Evolutionary conservation across 345 rosid species (phyloP), one percentile per base, ranked within the genome.

Genomic region (Gossypium arboreum): DNA sequence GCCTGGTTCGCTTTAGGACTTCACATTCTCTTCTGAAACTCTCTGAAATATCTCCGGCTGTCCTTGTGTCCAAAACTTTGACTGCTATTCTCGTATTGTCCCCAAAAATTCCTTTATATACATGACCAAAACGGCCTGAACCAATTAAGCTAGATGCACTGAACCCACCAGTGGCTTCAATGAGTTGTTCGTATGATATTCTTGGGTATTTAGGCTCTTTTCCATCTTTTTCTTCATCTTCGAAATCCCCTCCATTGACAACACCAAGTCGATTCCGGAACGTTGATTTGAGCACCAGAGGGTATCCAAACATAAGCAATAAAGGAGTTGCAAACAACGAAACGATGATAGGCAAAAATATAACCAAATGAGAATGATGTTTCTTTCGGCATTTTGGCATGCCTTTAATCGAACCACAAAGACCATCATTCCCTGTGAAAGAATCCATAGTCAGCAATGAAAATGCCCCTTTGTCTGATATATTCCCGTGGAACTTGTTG

Each of bases 1-100:
- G 99, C 79, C 91, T 88, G 25, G 87, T 87, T 70, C 93, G 89
- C 78, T 71, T 92, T 41, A 95, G 84, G 34, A 92, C 86, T 68
- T 83, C 89, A 72, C 97, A 92, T 80, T 95, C 99, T 79, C 97
- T 86, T 73, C 87, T 91, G 61, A 95, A 95, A 76, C 92, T 89
- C 68, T 82, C 80, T 2, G 88, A 81, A 20, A 87, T 79, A n/a
- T 83, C 91, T 12, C 84, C 66, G 6, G 85, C 83, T 20, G 86
- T 79, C 75, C 78, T 76, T 3, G 88, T 73, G 73, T 91, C 91
- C 67, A 95, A 72, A 39, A 95, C 97, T 81, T 95, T 95, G 11
- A 93, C 96, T 0, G 94, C 97, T 18, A 95, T 83, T 80, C 87
- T 90, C 2, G 90, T 93, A 34, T 87, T 87, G 83, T 92, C 91